phyloP scores from a whole-genome alignment of 2,329 filamentous ascomycete species.

The Botrytis paeoniae region DNA sequence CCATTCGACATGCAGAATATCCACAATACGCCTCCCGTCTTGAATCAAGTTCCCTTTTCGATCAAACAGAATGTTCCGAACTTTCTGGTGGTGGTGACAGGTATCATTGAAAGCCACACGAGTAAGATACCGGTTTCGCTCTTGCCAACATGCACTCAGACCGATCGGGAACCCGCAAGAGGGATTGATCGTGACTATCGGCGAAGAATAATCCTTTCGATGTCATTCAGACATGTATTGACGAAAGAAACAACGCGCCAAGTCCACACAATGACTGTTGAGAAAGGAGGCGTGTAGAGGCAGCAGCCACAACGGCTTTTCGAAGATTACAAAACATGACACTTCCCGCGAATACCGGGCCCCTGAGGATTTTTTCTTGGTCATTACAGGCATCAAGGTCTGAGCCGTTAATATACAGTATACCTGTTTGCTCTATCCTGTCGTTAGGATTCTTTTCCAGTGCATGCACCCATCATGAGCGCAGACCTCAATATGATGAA shows the following conservation, averaged over 20 bases:
- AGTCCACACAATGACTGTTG: background rate
- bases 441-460: background rate
- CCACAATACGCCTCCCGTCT: background rate
- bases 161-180: background rate
- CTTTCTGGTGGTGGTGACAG: background rate
- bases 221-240: background rate
- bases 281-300: background rate
- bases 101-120: background rate
- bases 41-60: background rate
- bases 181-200: background rate
- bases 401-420: background rate
- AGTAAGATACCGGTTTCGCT: background rate
- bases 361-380: background rate
- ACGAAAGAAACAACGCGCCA: background rate
- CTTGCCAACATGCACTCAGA: background rate
- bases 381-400: background rate
- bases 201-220: background rate
- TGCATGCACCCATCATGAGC: background rate
- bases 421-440: background rate
- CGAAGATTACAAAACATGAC: background rate
- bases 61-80: background rate
- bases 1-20: background rate
- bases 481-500: background rate
- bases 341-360: background rate
- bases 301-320: constrained; percentile 1